phyloP scores from a whole-genome alignment of 2,329 filamentous ascomycete genomes.

The Zalaria sp. region DNA sequence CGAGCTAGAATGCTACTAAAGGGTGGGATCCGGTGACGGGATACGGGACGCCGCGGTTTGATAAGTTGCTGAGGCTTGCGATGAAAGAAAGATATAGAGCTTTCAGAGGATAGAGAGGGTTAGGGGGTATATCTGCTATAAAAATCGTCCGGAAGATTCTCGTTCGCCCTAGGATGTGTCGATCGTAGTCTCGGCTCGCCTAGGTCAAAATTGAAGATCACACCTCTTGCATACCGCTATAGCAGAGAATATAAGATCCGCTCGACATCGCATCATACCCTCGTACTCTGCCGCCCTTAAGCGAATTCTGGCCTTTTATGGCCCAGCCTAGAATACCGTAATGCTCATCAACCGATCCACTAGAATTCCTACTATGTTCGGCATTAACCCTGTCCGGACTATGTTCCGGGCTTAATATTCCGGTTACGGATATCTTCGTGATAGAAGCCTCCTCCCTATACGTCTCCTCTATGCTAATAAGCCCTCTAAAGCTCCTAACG shows the following conservation, averaged over 20 bases:
- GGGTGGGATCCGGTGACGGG: constrained; percentile 21
- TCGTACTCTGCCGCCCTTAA: constrained; percentile 8
- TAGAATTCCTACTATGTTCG: too few relatives aligned
- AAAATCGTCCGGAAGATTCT: neutral
- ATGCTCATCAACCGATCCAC: neutral
- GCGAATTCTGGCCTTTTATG: neutral
- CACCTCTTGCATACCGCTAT: constrained; percentile 10
- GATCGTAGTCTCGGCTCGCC: neutral
- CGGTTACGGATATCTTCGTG: too few relatives aligned
- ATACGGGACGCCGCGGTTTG: constrained; percentile 16
- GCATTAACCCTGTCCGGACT: too few relatives aligned
- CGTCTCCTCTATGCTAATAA: neutral
- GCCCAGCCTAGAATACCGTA: constrained; percentile 1
- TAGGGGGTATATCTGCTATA: neutral
- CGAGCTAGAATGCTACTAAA: constrained; percentile 13
- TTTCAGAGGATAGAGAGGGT: too few relatives aligned
- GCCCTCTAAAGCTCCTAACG: constrained; percentile 13
- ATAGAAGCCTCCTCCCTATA: too few relatives aligned
- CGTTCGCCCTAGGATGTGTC: neutral
- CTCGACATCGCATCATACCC: constrained; percentile 9
- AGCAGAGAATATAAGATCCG: constrained; percentile 10
- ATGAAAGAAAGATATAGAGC: too few relatives aligned
- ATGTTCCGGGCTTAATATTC: too few relatives aligned
- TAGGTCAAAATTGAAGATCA: constrained; percentile 12
- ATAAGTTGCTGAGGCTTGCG: constrained; percentile 1